These are phyloP conservation scores for Xylaria telfairii DNA, from an alignment of 495 filamentous ascomycete genomes.

Conservation along the genomic window DNA sequence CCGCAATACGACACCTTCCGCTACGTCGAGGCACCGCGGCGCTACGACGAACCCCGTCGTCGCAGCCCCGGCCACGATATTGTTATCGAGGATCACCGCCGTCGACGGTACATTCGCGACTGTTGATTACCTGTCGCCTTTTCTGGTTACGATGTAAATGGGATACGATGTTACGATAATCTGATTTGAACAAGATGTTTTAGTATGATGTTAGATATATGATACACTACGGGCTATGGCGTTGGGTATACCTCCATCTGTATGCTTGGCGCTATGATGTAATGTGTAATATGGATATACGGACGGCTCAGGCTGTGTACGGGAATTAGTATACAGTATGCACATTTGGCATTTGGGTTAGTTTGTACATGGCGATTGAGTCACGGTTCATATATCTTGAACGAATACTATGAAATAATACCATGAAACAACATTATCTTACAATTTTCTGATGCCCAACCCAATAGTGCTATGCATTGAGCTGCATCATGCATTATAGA, in stretches of 20 bases:
- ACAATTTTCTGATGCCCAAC: neutral
- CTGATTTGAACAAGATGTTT: neutral
- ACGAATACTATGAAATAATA: neutral
- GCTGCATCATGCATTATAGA: neutral
- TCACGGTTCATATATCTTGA: neutral
- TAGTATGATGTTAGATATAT: slow-evolving; percentile 2
- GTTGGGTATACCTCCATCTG: neutral
- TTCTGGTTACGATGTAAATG: neutral
- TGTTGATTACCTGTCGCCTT: neutral
- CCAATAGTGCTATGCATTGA: neutral
- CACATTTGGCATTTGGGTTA: slow-evolving; percentile 2
- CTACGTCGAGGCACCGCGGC: slow-evolving; percentile 53
- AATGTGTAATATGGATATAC: slow-evolving; percentile 2
- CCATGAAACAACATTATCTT: neutral
- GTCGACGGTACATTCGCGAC: slow-evolving; percentile 35
- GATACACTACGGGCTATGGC: neutral
- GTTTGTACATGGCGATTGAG: neutral
- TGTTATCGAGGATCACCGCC: slow-evolving; percentile 38
- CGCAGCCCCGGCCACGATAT: slow-evolving; percentile 38
- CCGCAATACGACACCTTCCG: slow-evolving; percentile 53
- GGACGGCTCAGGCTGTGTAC: neutral
- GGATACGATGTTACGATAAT: slow-evolving; percentile 8
- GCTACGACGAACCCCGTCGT: slow-evolving; percentile 31
- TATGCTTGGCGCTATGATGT: neutral
- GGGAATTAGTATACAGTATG: neutral